These are phyloP conservation scores for Leishmania major DNA, from an alignment of 208 protist genomes.

Conservation along the genomic window DNA sequence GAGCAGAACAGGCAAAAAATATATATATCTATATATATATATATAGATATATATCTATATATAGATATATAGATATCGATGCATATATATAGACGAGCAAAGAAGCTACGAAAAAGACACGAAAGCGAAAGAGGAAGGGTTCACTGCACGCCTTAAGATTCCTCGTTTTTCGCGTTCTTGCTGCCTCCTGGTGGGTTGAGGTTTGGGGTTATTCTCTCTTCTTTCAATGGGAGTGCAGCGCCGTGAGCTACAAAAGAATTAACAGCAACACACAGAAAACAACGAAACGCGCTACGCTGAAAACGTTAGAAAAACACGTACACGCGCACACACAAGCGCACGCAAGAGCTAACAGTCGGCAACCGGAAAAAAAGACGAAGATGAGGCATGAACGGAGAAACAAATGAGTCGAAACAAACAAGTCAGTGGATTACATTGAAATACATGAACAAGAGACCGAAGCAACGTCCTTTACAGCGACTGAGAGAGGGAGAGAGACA, in stretches of 20 bases:
- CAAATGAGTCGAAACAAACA: constrained; percentile 3
- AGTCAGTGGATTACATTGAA: not conserved
- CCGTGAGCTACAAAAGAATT: not conserved
- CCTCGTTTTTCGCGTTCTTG: not conserved
- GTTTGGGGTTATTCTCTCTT: not conserved
- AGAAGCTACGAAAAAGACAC: not conserved
- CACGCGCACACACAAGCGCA: not conserved
- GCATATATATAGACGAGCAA: too few species aligned
- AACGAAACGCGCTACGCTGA: not conserved
- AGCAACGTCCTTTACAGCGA: constrained; percentile 5
- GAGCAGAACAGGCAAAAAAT: constrained; percentile 4
- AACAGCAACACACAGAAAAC: constrained; percentile 2
- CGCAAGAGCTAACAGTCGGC: not conserved
- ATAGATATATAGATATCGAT: too few species aligned
- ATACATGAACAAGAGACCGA: constrained; percentile 9
- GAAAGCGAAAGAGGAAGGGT: not conserved
- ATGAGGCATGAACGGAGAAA: not conserved
- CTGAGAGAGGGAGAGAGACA: not conserved
- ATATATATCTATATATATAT: not conserved
- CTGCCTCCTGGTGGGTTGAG: not conserved
- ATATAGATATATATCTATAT: not conserved
- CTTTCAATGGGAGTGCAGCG: not conserved
- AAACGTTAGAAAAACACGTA: not conserved
- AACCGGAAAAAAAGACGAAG: not conserved
- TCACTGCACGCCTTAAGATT: not conserved